Percentiles rank a stretch among this genome's conserved stretches.
Evolutionary conservation across 2,329 filamentous ascomycete species (phyloP).

Genomic region (Arthrobotrys musiformis): DNA sequence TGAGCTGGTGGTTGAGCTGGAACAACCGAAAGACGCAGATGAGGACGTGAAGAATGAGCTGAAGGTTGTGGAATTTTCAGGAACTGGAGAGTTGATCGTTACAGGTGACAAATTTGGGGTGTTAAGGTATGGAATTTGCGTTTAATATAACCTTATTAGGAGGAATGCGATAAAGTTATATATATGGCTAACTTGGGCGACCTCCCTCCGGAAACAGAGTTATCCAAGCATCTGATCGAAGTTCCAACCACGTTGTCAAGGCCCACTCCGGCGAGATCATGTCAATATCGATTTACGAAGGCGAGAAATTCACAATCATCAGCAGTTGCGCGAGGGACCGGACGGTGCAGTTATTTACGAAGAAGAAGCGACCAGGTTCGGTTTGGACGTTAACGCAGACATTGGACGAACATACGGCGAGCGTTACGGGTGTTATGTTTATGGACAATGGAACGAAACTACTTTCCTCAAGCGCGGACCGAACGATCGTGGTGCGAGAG

Average conservation of each 20-base stretch:
- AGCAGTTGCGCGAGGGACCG: slow-evolving; percentile 88
- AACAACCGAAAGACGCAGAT: slow-evolving; percentile 69
- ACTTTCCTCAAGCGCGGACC: slow-evolving; percentile 87
- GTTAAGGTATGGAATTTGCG: slow-evolving; percentile 67
- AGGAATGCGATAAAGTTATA: slow-evolving; percentile 13
- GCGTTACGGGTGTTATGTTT: slow-evolving; percentile 81
- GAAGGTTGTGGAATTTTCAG: slow-evolving; percentile 71
- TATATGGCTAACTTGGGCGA: slow-evolving; percentile 5
- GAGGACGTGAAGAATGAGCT: slow-evolving; percentile 70
- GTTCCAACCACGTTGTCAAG: slow-evolving; percentile 77
- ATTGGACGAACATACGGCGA: slow-evolving; percentile 87
- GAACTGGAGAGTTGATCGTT: slow-evolving; percentile 74
- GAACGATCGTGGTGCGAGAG: slow-evolving; percentile 79
- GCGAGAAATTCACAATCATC: slow-evolving; percentile 72
- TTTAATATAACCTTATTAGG: background rate
- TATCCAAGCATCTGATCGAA: slow-evolving; percentile 72
- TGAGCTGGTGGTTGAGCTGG: slow-evolving; percentile 75
- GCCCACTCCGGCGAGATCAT: slow-evolving; percentile 88
- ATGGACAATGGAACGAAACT: slow-evolving; percentile 76
- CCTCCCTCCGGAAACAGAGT: slow-evolving; percentile 66
- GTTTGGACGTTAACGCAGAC: slow-evolving; percentile 86
- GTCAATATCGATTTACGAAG: slow-evolving; percentile 78
- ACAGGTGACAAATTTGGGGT: slow-evolving; percentile 89
- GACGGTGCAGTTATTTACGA: slow-evolving; percentile 85
- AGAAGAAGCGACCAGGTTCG: slow-evolving; percentile 64